Evolutionary conservation across 768 basidiomycete genomes (phyloP), one percentile per base, ranked within the genome.

Genomic region (Nevesoporus exiguus): DNA sequence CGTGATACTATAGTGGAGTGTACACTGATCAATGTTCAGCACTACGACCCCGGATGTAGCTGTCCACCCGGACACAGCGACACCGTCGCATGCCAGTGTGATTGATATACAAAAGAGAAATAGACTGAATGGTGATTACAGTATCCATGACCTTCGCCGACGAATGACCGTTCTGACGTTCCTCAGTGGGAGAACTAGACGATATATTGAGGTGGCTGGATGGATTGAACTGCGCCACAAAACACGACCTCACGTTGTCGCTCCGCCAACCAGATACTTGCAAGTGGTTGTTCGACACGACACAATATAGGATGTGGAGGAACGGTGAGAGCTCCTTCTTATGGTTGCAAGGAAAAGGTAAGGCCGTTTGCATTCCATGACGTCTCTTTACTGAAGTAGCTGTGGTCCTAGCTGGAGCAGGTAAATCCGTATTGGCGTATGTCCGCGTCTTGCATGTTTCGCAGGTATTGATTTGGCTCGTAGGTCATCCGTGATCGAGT

Each of bases 341-440:
- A 1, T 47, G 45, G 52, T 22, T 53, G 22, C 22, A 30, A 27
- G 45, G 45, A 7, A 53, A 53, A 53, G 37, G 52, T 53, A 15
- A 25, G 50, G 1, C 13, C 11, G 33, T 15, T 1, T 1, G 10
- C 1, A 2, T 22, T 31, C 47, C 7, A 17, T 24, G 6, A n/a
- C 9, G 27, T 0, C 27, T 7, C 25, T 3, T 41, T n/a, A 3
- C 10, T 51, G 24, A 50, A 4, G 1, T n/a, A 19, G 8, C 13
- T 33, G 13, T 14, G 7, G 24, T 5, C 29, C 21, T 34, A 55
- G 54, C 41, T 31, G 54, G 54, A 7, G 48, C 54, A 1, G 54
- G 49, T 3, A 55, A 51, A 55, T 55, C 54, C 24, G 54, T 55
- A 8, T 34, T 55, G 49, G 49, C 34, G 54, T 55, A 51, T 39